A percentile compares a stretch with the other conserved stretches of the same genome.
Conservation (phyloP, 441 rosid species). For the Breynia disticha region DNA sequence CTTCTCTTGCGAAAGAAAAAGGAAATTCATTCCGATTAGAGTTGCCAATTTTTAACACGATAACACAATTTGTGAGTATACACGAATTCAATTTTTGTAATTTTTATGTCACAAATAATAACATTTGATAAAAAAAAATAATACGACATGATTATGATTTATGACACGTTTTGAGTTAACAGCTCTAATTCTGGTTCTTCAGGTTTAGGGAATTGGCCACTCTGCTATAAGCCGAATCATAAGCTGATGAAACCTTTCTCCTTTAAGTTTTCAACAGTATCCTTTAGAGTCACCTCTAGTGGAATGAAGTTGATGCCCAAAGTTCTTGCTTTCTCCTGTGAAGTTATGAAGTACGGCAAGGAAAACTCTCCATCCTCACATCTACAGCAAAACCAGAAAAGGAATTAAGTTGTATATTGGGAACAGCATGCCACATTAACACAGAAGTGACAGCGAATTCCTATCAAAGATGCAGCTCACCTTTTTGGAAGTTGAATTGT, state of each 20-base stretch:
- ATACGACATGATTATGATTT: too few species aligned
- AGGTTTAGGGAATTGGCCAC: too few species aligned
- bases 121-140: too few species aligned
- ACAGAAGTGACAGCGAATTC: neutral
- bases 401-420: neutral
- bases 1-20: too few species aligned
- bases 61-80: too few species aligned
- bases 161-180: too few species aligned
- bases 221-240: too few species aligned
- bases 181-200: too few species aligned
- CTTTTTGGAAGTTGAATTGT: slow-evolving; percentile 30
- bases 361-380: slow-evolving; percentile 7
- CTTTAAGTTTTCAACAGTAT: slow-evolving; percentile 33
- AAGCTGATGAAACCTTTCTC: slow-evolving; percentile 27
- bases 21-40: too few species aligned
- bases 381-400: slow-evolving; percentile 5
- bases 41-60: too few species aligned
- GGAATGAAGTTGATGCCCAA: slow-evolving; percentile 30
- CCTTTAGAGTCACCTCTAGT: slow-evolving; percentile 24
- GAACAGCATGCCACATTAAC: neutral
- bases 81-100: too few species aligned
- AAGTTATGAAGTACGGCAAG: slow-evolving; percentile 3
- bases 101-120: too few species aligned
- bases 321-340: slow-evolving; percentile 19
- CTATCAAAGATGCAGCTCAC: slow-evolving; percentile 20